Evolutionary conservation across 768 basidiomycete species (phyloP), one percentile per base, ranked within the genome.

Genomic region (Kwoniella mangroviensis): DNA sequence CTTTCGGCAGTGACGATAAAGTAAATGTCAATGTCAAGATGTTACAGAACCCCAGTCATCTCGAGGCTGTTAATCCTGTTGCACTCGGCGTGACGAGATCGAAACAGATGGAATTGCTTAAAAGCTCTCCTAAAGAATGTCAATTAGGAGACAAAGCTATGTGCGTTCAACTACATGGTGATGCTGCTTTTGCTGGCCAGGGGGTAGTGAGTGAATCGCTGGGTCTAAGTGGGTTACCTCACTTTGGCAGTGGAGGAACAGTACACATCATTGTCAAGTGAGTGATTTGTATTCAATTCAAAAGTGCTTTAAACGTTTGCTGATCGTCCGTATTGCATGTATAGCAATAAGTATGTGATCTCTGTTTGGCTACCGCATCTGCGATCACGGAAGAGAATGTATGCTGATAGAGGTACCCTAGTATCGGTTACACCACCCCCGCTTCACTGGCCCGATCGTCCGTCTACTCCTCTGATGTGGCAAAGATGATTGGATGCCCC

Each of bases 351-450:
- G 82, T 79, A 22, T 45, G 66, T 42, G 11, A 15, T 24, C 10
- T 64, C 52, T 21, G 24, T 7, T 28, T 6, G 40, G 22, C 7
- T 11, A 40, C 22, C 42, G 6, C 34, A 34, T 34, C 6, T 34
- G 9, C 9, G 34, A 7, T 34, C 34, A 34, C 34, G 19, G 19
- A 11, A 41, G 66, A 28, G 59, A 26, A 34, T 57, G 56, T 12
- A 28, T 10, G 34, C 28, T 55, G 28, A 11, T 45, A 41, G 52
- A 12, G 52, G 26, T 34, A 12, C 12, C 13, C 7, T 75, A 95
- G 91, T 74, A 92, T 96, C 68, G 94, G 94, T 24, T 96, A 95
- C 75, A 95, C 94, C 0, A 95, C 94, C 0, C 93, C 93, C 0
- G 91, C 92, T 0, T 89, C 91, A 0, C 88, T 87, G 60, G 91